These are phyloP conservation scores for Rhexocercosporidium sp. DNA, from an alignment of 2,329 filamentous ascomycete genomes.

Conservation along the genomic window DNA sequence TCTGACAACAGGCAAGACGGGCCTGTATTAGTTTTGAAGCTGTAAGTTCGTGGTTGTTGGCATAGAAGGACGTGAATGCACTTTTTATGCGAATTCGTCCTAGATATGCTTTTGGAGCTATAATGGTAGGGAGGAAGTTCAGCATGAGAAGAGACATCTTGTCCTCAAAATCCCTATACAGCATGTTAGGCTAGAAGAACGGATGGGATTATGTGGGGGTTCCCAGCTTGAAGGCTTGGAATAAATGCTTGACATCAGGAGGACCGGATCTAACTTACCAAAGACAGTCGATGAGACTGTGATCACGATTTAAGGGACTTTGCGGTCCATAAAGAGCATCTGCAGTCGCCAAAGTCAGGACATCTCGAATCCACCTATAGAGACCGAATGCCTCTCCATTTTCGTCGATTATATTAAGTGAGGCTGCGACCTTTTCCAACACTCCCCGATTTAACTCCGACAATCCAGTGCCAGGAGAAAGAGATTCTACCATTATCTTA, in stretches of 20 bases:
- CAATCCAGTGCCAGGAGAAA: slow-evolving; percentile 45
- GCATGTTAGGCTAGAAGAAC: slow-evolving; percentile 8
- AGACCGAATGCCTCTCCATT: slow-evolving; percentile 43
- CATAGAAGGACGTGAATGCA: slow-evolving; percentile 41
- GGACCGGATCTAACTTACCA: slow-evolving; percentile 38
- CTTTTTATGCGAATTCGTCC: slow-evolving; percentile 46
- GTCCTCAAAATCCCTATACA: slow-evolving; percentile 40
- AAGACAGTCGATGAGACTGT: slow-evolving; percentile 46
- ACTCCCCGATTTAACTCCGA: slow-evolving; percentile 46
- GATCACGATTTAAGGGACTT: slow-evolving; percentile 48
- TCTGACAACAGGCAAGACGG: slow-evolving; percentile 41
- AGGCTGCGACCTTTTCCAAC: slow-evolving; percentile 44
- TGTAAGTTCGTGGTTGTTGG: slow-evolving; percentile 37
- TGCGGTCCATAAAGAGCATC: slow-evolving; percentile 51
- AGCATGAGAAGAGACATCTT: slow-evolving; percentile 41
- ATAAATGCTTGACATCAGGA: neutral
- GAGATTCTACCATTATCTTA: slow-evolving; percentile 44
- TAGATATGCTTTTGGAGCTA: slow-evolving; percentile 42
- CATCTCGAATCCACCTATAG: slow-evolving; percentile 48
- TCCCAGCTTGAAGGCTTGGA: neutral
- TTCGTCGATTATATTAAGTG: slow-evolving; percentile 40
- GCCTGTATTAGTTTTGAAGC: slow-evolving; percentile 38
- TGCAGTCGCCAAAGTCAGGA: slow-evolving; percentile 48
- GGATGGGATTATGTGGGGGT: neutral
- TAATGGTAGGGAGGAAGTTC: slow-evolving; percentile 42